phyloP scores from a whole-genome alignment of 2,329 filamentous ascomycete species.

The Aureobasidium mangrovei region DNA sequence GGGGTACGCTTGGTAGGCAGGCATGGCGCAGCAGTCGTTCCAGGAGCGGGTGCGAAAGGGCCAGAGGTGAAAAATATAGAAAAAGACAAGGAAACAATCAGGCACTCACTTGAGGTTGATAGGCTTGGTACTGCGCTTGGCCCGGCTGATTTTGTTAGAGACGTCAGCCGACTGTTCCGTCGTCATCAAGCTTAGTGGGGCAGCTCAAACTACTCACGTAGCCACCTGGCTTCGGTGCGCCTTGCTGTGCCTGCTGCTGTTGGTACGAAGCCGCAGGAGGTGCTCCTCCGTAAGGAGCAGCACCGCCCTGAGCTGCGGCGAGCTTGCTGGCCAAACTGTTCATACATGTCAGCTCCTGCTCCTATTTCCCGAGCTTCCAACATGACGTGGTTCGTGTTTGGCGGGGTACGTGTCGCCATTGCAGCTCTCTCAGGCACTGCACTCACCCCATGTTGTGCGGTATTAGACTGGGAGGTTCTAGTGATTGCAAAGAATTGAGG shows the following conservation, averaged over 20 bases:
- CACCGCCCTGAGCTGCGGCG: conserved; percentile 33
- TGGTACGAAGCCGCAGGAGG: conserved; percentile 22
- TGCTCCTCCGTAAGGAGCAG: conserved; percentile 23
- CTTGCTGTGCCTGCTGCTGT: conserved; percentile 17
- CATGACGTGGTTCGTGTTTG: conserved; percentile 1
- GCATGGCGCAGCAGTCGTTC: background rate
- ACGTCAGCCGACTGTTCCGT: conserved; percentile 17
- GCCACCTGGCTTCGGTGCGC: conserved; percentile 29
- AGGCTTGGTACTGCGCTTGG: conserved; percentile 47
- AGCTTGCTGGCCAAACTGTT: conserved; percentile 33
- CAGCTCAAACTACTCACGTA: conserved; percentile 42
- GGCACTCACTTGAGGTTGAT: conserved; percentile 22
- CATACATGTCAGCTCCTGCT: background rate
- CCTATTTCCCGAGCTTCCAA: background rate
- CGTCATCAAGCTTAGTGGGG: conserved; percentile 14
- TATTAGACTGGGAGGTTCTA: background rate
- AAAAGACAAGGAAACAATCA: conserved; percentile 15
- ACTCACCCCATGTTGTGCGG: conserved; percentile 9
- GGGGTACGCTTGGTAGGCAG: conserved; percentile 14
- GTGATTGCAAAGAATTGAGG: background rate
- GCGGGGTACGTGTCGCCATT: conserved; percentile 2
- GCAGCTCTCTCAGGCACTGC: background rate
- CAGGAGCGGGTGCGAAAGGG: conserved; percentile 1
- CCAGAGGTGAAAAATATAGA: conserved; percentile 19
- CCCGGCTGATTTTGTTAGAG: conserved; percentile 19